Conservation (phyloP, 345 rosid species). For the Gossypium stocksii region DNA sequence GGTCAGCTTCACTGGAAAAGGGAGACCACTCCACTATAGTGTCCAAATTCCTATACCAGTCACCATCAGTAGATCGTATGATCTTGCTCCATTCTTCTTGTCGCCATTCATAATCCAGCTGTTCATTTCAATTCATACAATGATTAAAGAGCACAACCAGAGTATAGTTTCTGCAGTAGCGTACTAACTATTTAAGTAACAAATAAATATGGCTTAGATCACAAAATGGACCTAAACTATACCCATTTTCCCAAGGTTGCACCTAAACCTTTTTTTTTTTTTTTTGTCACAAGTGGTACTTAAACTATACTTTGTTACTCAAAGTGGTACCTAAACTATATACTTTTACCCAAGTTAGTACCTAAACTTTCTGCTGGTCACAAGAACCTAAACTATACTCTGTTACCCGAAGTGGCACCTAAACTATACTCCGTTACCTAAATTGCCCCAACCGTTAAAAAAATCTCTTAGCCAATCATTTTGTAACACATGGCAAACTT, state of each 20-base stretch:
- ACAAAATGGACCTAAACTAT: too few species aligned
- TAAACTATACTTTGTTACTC: too few species aligned
- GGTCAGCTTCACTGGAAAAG: slow-evolving; percentile 66
- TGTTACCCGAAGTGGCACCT: too few species aligned
- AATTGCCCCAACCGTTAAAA: too few species aligned
- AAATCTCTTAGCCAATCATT: too few species aligned
- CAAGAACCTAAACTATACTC: too few species aligned
- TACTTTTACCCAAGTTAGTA: too few species aligned
- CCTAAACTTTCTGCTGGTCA: too few species aligned
- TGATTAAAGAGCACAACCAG: not conserved
- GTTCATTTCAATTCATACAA: slow-evolving; percentile 23
- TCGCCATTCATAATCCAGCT: slow-evolving; percentile 76
- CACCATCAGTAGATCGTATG: slow-evolving; percentile 42
- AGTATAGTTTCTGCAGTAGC: not conserved
- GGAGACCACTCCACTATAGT: slow-evolving; percentile 84
- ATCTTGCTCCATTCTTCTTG: slow-evolving; percentile 54
- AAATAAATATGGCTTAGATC: not conserved
- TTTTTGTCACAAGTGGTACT: not conserved
- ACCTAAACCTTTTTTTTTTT: not conserved
- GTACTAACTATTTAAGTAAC: not conserved
- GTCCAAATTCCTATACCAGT: slow-evolving; percentile 66
- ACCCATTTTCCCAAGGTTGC: too few species aligned
- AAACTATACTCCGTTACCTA: too few species aligned
- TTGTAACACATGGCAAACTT: too few species aligned
- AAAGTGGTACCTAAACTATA: too few species aligned